phyloP scores from a whole-genome alignment of 106 monocot species.

The Phalaenopsis equestris region DNA sequence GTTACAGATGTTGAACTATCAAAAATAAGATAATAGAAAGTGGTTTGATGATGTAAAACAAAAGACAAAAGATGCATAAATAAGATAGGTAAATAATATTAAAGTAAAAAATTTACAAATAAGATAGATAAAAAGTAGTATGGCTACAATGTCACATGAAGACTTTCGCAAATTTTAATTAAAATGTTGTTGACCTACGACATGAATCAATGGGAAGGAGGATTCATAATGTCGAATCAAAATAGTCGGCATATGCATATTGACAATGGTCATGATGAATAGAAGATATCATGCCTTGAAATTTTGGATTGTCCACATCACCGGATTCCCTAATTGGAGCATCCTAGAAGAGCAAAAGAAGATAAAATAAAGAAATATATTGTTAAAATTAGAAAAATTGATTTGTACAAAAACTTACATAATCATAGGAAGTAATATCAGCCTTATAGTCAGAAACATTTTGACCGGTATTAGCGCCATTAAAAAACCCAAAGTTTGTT shows the following conservation, averaged over 20 bases:
- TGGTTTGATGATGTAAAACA: neutral
- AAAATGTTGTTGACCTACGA: neutral
- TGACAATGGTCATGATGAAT: neutral
- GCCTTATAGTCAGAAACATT: conserved; percentile 74
- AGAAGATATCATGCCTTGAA: conserved; percentile 45
- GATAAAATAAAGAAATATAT: neutral
- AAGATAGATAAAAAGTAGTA: neutral
- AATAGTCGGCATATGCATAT: neutral
- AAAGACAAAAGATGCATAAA: neutral
- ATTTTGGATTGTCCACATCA: conserved; percentile 82
- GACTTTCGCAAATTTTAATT: neutral
- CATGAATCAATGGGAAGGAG: neutral
- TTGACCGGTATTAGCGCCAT: conserved; percentile 87
- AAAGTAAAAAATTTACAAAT: neutral
- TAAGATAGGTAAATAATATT: neutral
- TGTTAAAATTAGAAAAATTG: neutral
- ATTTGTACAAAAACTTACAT: conserved; percentile 34
- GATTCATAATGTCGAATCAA: neutral
- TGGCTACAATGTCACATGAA: neutral
- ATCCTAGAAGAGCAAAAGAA: conserved; percentile 48
- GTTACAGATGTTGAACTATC: neutral
- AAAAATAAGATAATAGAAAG: neutral
- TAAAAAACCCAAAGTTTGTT: conserved; percentile 93
- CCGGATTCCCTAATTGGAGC: conserved; percentile 95
- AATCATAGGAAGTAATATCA: conserved; percentile 99